Conservation (phyloP, 768 basidiomycete genomes). For the Exsudoporus frostii region DNA sequence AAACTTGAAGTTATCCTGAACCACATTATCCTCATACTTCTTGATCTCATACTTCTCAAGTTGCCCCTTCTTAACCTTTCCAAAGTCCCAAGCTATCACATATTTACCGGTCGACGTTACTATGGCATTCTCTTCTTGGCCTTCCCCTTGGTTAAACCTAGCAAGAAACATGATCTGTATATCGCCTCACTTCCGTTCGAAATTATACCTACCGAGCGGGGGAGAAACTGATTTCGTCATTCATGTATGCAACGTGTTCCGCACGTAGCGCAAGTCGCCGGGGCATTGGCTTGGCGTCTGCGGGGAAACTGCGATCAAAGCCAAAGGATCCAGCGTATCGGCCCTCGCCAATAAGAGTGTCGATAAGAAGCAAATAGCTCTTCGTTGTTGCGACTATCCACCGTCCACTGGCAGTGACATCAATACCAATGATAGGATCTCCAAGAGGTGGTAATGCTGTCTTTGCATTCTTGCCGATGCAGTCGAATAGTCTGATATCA, state of each 20-base stretch:
- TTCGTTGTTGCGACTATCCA: constrained; percentile 96
- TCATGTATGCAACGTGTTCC: constrained; percentile 96
- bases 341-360: constrained; percentile 91
- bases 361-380: constrained; percentile 90
- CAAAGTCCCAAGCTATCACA: constrained; percentile 97
- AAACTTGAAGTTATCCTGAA: constrained; percentile 97
- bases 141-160: constrained; percentile 92
- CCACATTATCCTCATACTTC: constrained; percentile 91
- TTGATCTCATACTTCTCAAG: constrained; percentile 95
- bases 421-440: constrained; percentile 92
- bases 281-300: constrained; percentile 88
- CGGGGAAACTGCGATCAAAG: constrained; percentile 95
- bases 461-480: constrained; percentile 98
- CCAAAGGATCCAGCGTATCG: constrained; percentile 78
- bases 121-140: constrained; percentile 89
- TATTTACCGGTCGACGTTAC: constrained; percentile 91
- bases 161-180: constrained; percentile 3
- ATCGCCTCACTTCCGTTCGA: background rate
- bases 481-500: constrained; percentile 91
- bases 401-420: constrained; percentile 90
- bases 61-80: constrained; percentile 89
- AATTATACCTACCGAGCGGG: constrained; percentile 72
- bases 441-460: constrained; percentile 94
- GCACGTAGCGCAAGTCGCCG: constrained; percentile 80
- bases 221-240: constrained; percentile 79